A percentile compares a stretch with the other conserved stretches of the same genome.
phyloP scores from a whole-genome alignment of 129 eudicot species.

The Ambrosia trifida region DNA sequence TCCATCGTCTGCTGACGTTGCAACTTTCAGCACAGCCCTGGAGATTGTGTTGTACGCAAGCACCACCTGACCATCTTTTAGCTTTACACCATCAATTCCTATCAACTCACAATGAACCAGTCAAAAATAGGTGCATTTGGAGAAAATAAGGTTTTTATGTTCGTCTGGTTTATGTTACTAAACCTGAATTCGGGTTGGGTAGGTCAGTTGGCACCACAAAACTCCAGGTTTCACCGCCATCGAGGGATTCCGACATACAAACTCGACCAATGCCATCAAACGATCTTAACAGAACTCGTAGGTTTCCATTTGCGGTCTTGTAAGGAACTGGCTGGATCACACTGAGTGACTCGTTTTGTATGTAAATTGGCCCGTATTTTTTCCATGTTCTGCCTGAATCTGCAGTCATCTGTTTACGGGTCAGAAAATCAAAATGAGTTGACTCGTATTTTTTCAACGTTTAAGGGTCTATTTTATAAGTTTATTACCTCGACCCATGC shows the following conservation, averaged over 20 bases:
- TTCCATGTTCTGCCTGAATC: constrained; percentile 88
- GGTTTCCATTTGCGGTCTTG: constrained; percentile 66
- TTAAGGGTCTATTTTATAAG: background rate
- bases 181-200: constrained; percentile 99
- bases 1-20: constrained; percentile 64
- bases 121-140: background rate
- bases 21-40: constrained; percentile 69
- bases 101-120: constrained; percentile 5
- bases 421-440: background rate
- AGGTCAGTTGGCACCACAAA: constrained; percentile 69
- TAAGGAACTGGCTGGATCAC: constrained; percentile 99
- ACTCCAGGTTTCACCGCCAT: constrained; percentile 92
- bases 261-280: constrained; percentile 67
- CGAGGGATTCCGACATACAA: constrained; percentile 88
- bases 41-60: constrained; percentile 78
- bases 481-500: constrained; percentile 86
- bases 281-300: constrained; percentile 82
- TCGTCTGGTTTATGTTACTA: background rate
- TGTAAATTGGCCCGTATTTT: constrained; percentile 86
- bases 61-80: constrained; percentile 65
- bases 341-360: constrained; percentile 55
- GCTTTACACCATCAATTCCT: constrained; percentile 88
- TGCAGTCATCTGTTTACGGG: constrained; percentile 67
- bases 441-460: no score
- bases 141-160: background rate